phyloP scores from a whole-genome alignment of 2,329 filamentous ascomycete genomes.

The Neonectria faginata region DNA sequence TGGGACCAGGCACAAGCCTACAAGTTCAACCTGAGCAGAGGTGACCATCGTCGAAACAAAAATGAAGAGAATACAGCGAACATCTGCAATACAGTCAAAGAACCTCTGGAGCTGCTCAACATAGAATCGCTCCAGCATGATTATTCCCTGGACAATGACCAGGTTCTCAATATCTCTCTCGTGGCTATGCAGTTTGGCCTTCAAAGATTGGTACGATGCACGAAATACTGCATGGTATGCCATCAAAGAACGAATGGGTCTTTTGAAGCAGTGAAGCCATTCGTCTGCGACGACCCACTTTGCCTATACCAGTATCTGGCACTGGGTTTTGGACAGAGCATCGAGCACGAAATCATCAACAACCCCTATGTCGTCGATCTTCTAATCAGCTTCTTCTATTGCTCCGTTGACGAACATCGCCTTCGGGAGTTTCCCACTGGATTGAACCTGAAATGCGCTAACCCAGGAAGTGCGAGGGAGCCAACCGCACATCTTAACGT shows the following conservation, averaged over 20 bases:
- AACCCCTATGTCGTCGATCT: conserved; percentile 88
- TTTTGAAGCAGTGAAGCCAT: conserved; percentile 79
- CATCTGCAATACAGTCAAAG: not conserved
- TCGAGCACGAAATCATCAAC: conserved; percentile 84
- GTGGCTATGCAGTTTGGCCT: conserved; percentile 80
- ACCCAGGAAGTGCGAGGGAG: conserved; percentile 19
- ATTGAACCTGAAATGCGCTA: conserved; percentile 52
- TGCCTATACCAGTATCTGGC: conserved; percentile 91
- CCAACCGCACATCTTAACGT: conserved; percentile 15
- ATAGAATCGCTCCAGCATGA: conserved; percentile 45
- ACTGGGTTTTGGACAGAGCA: conserved; percentile 84
- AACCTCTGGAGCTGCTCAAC: conserved; percentile 19
- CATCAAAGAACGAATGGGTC: conserved; percentile 74
- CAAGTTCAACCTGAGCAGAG: conserved; percentile 28
- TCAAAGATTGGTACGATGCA: conserved; percentile 82
- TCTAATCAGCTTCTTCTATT: conserved; percentile 84
- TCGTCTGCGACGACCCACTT: conserved; percentile 79
- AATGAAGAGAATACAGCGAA: not conserved
- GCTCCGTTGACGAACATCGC: conserved; percentile 57
- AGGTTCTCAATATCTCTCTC: conserved; percentile 63
- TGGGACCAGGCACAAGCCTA: conserved; percentile 65
- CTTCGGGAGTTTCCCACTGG: conserved; percentile 60
- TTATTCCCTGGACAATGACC: conserved; percentile 45
- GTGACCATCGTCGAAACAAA: conserved; percentile 9
- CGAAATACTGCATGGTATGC: conserved; percentile 88